Conservation (phyloP, 805 yeast genomes). For the Candida xiaguanensis region DNA sequence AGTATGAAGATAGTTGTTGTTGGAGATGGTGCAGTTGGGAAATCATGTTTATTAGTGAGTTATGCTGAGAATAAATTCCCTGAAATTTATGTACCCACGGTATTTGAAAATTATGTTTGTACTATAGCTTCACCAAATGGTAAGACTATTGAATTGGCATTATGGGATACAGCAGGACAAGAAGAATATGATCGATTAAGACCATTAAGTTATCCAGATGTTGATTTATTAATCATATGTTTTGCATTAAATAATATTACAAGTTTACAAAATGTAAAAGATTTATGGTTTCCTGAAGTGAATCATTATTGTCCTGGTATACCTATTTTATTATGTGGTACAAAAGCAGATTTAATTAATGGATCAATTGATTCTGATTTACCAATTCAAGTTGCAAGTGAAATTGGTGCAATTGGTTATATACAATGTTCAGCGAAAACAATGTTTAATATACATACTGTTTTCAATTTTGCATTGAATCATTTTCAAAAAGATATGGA, state of each 20-base stretch:
- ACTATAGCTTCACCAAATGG: slow-evolving; percentile 68
- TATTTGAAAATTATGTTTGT: slow-evolving; percentile 74
- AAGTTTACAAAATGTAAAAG: slow-evolving; percentile 68
- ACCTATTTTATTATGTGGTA: slow-evolving; percentile 78
- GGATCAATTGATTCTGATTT: slow-evolving; percentile 38
- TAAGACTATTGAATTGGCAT: slow-evolving; percentile 68
- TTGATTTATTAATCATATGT: slow-evolving; percentile 70
- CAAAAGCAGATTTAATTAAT: slow-evolving; percentile 60
- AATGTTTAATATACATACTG: slow-evolving; percentile 60
- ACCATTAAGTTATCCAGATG: slow-evolving; percentile 77
- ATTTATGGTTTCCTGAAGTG: slow-evolving; percentile 87
- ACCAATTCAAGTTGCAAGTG: slow-evolving; percentile 52
- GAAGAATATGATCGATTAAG: slow-evolving; percentile 80
- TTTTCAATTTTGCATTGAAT: slow-evolving; percentile 60
- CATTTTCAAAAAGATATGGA: slow-evolving; percentile 39
- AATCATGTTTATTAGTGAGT: slow-evolving; percentile 68
- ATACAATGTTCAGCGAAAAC: slow-evolving; percentile 77
- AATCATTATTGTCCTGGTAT: slow-evolving; percentile 76
- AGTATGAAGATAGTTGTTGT: slow-evolving; percentile 68
- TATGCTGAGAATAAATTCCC: slow-evolving; percentile 73
- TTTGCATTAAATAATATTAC: slow-evolving; percentile 63
- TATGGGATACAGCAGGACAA: slow-evolving; percentile 92
- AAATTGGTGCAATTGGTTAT: slow-evolving; percentile 67
- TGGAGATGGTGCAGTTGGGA: slow-evolving; percentile 92
- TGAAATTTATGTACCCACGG: slow-evolving; percentile 71